These are phyloP conservation scores for Graphiopsis chlorocephala DNA, from an alignment of 2,329 filamentous ascomycete genomes.

Conservation along the genomic window DNA sequence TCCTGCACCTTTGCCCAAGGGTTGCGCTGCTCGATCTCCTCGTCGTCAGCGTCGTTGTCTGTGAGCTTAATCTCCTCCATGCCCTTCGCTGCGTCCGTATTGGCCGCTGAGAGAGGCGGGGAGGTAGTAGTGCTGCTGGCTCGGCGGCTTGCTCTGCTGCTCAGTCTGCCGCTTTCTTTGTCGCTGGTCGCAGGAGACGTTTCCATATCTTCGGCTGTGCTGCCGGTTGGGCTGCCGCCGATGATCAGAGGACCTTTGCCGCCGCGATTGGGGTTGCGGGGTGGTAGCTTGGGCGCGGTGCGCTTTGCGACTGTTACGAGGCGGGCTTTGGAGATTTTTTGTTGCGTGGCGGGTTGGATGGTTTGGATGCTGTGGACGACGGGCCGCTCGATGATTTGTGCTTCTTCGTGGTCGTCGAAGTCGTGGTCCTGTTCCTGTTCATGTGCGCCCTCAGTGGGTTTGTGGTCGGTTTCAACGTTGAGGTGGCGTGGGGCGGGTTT, in stretches of 20 bases:
- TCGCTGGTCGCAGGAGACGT: conserved; percentile 22
- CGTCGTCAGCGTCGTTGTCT: conserved; percentile 21
- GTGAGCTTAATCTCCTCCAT: conserved; percentile 19
- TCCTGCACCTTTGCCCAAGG: conserved; percentile 27
- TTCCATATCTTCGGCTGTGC: conserved; percentile 31
- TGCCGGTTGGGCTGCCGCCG: conserved; percentile 26
- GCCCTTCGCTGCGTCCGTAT: conserved; percentile 3
- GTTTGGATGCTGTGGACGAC: conserved; percentile 64
- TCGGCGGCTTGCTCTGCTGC: conserved; percentile 8
- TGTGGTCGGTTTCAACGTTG: not conserved
- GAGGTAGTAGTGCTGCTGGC: not conserved
- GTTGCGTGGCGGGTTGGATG: conserved; percentile 53
- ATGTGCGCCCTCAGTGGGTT: not conserved
- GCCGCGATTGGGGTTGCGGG: conserved; percentile 64
- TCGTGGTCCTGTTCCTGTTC: conserved; percentile 37
- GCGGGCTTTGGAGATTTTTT: conserved; percentile 63
- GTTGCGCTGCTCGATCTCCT: conserved; percentile 21
- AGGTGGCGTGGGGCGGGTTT: not conserved
- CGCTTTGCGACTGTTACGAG: conserved; percentile 84
- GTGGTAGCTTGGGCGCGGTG: conserved; percentile 71
- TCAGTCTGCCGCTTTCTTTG: not conserved
- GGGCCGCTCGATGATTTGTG: conserved; percentile 47
- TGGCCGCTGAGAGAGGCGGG: not conserved
- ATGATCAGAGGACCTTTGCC: conserved; percentile 25
- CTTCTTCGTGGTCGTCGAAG: conserved; percentile 50